A percentile compares a stretch with the other conserved stretches of the same genome.
phyloP scores from a whole-genome alignment of 768 basidiomycete genomes.

The Mycena pura region DNA sequence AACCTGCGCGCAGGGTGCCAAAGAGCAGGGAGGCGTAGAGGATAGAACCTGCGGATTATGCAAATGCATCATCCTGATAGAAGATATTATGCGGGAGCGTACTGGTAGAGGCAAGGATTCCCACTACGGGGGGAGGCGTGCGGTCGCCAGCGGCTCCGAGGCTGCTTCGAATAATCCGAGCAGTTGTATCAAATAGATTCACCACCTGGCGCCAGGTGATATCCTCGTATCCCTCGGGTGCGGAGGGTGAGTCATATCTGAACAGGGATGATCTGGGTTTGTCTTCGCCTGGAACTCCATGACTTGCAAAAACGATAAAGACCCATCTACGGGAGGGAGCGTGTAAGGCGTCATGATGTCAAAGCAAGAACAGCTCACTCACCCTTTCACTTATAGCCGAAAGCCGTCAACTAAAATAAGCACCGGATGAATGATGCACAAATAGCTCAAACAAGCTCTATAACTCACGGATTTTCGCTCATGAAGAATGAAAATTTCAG shows the following conservation, averaged over 20 bases:
- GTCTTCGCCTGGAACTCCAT: constrained; percentile 10
- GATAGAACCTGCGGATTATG: not conserved
- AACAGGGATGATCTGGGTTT: constrained; percentile 7
- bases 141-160: not conserved
- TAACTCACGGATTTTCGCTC: not conserved
- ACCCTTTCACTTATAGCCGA: too few relatives aligned
- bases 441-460: not conserved
- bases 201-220: constrained; percentile 2
- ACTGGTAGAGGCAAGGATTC: constrained; percentile 7
- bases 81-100: not conserved
- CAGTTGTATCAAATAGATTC: constrained; percentile 7
- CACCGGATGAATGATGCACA: not conserved
- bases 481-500: too few relatives aligned
- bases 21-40: constrained; percentile 1
- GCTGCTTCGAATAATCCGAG: not conserved
- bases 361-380: too few relatives aligned
- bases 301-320: not conserved
- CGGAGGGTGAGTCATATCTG: not conserved
- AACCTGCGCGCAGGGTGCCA: constrained; percentile 9
- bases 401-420: not conserved
- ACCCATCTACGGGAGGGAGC: not conserved
- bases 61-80: not conserved
- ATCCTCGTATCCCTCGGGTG: not conserved
- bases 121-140: not conserved
- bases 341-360: not conserved